phyloP scores from a whole-genome alignment of 1,284 basidiomycete species.

The Rhodotorula glutinis region DNA sequence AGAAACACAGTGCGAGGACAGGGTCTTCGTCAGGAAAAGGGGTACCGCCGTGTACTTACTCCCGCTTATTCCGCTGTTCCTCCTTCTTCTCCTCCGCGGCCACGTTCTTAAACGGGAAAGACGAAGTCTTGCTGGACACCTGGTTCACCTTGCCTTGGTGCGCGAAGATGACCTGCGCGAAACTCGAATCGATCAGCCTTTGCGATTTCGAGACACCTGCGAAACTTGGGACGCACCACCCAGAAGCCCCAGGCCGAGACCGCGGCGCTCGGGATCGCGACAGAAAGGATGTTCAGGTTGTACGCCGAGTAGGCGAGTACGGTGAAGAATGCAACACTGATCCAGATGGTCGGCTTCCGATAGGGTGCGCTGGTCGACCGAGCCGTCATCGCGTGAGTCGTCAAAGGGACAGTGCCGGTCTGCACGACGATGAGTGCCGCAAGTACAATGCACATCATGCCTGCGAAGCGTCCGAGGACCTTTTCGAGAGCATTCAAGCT shows the following conservation, averaged over 20 bases:
- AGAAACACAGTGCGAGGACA: too few relatives aligned
- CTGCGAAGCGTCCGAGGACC: slow-evolving; percentile 21
- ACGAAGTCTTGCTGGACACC: not conserved
- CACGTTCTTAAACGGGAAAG: slow-evolving; percentile 27
- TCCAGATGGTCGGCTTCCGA: slow-evolving; percentile 21
- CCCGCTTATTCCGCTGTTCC: slow-evolving; percentile 4
- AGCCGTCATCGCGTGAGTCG: slow-evolving; percentile 3
- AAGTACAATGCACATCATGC: slow-evolving; percentile 15
- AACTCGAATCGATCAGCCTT: too few relatives aligned
- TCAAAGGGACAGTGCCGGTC: slow-evolving; percentile 30
- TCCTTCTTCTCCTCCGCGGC: slow-evolving; percentile 21
- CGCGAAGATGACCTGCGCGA: slow-evolving; percentile 28
- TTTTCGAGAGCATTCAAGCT: slow-evolving; percentile 30
- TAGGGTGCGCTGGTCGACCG: slow-evolving; percentile 17
- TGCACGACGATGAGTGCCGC: slow-evolving; percentile 25
- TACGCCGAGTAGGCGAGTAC: slow-evolving; percentile 16
- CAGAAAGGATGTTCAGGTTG: slow-evolving; percentile 17
- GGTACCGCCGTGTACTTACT: not conserved
- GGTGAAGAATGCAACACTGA: slow-evolving; percentile 21
- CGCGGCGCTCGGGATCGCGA: slow-evolving; percentile 11
- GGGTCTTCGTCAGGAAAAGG: not conserved
- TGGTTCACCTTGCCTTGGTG: slow-evolving; percentile 28
- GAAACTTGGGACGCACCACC: slow-evolving; percentile 30
- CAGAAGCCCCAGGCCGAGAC: slow-evolving; percentile 26
- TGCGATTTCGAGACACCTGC: too few relatives aligned